Conservation (phyloP, 495 filamentous ascomycete genomes). For the Trypethelium eluteriae region DNA sequence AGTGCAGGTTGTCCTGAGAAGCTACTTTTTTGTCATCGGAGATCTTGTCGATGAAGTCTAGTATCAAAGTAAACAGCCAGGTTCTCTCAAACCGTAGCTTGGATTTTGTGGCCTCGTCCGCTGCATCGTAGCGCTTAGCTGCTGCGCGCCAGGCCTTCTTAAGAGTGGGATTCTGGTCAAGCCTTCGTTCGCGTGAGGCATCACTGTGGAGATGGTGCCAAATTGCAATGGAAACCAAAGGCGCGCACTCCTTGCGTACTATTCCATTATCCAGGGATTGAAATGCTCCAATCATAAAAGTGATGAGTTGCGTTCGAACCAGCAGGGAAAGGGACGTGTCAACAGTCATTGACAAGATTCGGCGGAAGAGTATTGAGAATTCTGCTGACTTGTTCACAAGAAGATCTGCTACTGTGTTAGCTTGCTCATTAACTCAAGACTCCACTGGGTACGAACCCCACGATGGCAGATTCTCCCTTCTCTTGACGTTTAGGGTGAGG, state of each 20-base stretch:
- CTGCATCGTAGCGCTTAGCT: constrained; percentile 76
- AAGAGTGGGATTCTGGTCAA: constrained; percentile 61
- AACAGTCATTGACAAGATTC: constrained; percentile 80
- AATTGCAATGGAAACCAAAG: constrained; percentile 86
- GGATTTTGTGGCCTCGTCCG: constrained; percentile 69
- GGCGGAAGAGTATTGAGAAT: constrained; percentile 85
- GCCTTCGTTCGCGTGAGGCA: constrained; percentile 54
- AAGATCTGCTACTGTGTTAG: constrained; percentile 44
- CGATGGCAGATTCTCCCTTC: constrained; percentile 73
- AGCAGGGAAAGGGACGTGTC: constrained; percentile 63
- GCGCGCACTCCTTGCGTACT: constrained; percentile 91
- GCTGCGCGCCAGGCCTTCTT: constrained; percentile 89
- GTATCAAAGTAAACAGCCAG: constrained; percentile 81
- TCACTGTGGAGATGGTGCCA: constrained; percentile 87
- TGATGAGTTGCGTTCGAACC: constrained; percentile 70
- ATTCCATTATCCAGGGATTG: constrained; percentile 86
- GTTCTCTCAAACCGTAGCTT: constrained; percentile 84
- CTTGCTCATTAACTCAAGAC: neutral
- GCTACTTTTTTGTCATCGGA: constrained; percentile 19
- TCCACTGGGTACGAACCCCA: constrained; percentile 52
- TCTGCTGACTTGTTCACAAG: constrained; percentile 71
- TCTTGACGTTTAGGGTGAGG: constrained; percentile 78
- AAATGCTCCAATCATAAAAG: constrained; percentile 83
- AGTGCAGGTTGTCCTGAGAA: constrained; percentile 56
- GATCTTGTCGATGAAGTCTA: constrained; percentile 72